Percentiles rank a stretch among this genome's conserved stretches.
These are phyloP conservation scores for Fagus sylvatica DNA, from an alignment of 306 rosid species.

Conservation along the genomic window DNA sequence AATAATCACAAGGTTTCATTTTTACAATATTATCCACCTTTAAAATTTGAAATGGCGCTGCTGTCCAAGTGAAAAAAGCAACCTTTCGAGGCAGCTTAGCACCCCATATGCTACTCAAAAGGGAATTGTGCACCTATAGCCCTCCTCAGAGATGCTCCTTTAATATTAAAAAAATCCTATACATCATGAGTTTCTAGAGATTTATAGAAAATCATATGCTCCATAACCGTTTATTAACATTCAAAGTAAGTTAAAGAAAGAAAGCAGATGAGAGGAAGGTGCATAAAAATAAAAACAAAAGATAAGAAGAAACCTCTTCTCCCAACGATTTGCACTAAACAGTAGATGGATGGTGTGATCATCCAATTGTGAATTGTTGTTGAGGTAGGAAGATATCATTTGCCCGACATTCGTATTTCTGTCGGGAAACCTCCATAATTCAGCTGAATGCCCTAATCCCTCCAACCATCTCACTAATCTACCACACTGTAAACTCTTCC, in stretches of 20 bases:
- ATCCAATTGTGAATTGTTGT: conserved; percentile 76
- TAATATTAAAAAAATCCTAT: too few relatives aligned
- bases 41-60: too few relatives aligned
- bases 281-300: background rate
- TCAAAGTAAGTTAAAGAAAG: background rate
- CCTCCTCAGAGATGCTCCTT: too few relatives aligned
- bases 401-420: conserved; percentile 56
- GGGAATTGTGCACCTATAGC: too few relatives aligned
- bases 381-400: conserved; percentile 89
- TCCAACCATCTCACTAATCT: conserved; percentile 65
- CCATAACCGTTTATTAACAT: background rate
- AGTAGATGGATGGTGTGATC: conserved; percentile 88
- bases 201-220: background rate
- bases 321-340: conserved; percentile 98
- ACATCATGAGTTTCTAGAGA: background rate
- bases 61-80: too few relatives aligned
- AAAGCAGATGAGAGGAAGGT: background rate
- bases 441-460: conserved; percentile 64
- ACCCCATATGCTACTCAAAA: too few relatives aligned
- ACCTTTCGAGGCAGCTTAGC: too few relatives aligned
- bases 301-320: conserved; percentile 62
- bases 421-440: conserved; percentile 50
- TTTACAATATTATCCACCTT: too few relatives aligned
- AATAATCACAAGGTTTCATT: too few relatives aligned
- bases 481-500: conserved; percentile 75